Evolutionary conservation across 129 eudicot genomes (phyloP), one percentile per base, ranked within the genome.

Genomic region (Centrapalus pauciflorus): DNA sequence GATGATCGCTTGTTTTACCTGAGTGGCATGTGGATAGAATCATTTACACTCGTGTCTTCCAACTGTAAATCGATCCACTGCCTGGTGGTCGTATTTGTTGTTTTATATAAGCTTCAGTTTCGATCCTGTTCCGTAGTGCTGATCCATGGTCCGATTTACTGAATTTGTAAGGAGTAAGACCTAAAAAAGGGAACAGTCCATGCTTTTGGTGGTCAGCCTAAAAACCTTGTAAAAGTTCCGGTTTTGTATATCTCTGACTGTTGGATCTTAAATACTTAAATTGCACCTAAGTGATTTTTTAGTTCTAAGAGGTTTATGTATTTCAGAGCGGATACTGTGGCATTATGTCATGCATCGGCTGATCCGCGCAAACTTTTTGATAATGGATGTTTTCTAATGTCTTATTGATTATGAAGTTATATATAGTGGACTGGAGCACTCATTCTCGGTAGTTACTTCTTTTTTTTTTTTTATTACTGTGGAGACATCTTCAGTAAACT

Each of bases 1-100:
- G 23, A 23, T 51, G 58, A 51, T 51, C 58, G 23, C 58, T 51
- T 21, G 30, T 51, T 51, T 50, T 51, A 51, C 58, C 58, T 51
- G 23, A 10, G 8, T 51, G 58, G 30, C 17, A 51, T 23, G 30
- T 51, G 29, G n/a, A 7, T 51, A 7, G 28, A 25, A 10, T 48
- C 11, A 51, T 20, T 9, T 11, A 51, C 29, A 7, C 24, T 51
- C 10, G 1, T 21, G 58, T 51, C 58, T 51, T 10, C 13, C 57
- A 51, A 19, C 28, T 51, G 28, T 51, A 3, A 28, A 51, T 51
- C 21, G 13, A 51, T 19, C 57, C 57, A 51, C 57, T 51, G 21
- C 7, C 4, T 51, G 29, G 57, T 21, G 29, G 57, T 27, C 21
- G 21, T 51, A 27, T 51, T 51, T 51, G 55, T 49, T 48, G 54